Conservation (phyloP, 306 rosid species). For the Rosa lucieae region DNA sequence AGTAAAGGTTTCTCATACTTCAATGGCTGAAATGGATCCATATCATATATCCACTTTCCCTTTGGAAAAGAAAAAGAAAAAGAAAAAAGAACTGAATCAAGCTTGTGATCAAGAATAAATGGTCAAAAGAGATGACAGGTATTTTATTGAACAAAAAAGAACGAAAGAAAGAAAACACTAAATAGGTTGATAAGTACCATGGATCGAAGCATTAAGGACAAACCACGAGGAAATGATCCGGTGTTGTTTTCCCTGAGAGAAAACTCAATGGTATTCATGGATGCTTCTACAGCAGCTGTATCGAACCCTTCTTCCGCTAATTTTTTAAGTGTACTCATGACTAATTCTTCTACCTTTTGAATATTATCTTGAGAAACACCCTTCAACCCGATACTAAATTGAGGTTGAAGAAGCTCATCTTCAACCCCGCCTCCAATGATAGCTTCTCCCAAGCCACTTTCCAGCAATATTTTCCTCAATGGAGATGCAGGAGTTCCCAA, state of each 20-base stretch:
- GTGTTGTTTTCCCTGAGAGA: constrained; percentile 97
- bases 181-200: constrained; percentile 52
- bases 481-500: constrained; percentile 99
- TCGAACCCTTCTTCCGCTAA: constrained; percentile 90
- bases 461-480: constrained; percentile 83
- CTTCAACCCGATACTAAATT: constrained; percentile 91
- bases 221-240: constrained; percentile 97
- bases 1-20: constrained; percentile 89
- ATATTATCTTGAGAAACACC: constrained; percentile 78
- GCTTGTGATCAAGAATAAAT: constrained; percentile 12
- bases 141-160: constrained; percentile 16
- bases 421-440: constrained; percentile 96
- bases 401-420: constrained; percentile 98
- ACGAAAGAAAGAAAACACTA: constrained; percentile 15
- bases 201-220: constrained; percentile 95
- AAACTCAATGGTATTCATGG: constrained; percentile 98
- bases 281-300: constrained; percentile 88
- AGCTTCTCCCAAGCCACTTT: constrained; percentile 97
- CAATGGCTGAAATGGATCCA: constrained; percentile 95
- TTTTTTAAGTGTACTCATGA: constrained; percentile 60
- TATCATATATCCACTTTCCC: constrained; percentile 99
- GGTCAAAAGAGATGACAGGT: background rate
- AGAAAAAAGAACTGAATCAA: constrained; percentile 15
- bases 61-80: constrained; percentile 8
- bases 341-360: constrained; percentile 76